Base-by-base conservation (phyloP, 2,329 filamentous ascomycete genomes). In the Aspergillus sp. region DNA sequence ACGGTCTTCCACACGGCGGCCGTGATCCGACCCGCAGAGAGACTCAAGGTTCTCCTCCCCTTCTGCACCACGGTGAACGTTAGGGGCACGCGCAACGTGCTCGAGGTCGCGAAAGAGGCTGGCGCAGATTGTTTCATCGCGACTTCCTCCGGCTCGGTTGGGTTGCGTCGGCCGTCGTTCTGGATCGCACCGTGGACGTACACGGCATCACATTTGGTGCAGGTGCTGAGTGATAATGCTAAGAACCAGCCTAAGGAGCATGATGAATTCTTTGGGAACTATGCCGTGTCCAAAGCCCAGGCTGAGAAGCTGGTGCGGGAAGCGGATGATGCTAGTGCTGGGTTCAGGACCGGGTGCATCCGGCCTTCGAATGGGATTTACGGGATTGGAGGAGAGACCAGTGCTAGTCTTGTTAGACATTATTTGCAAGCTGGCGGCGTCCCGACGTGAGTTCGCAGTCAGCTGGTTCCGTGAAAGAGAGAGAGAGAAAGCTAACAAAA, bases 1-100 rank as follows among this genome's bases (percentile, higher is more conserved):
- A 79, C 77, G 1, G 77, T 81, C 9, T 79, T 77, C 55, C 78
- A 81, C 62, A 79, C 73, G 0, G 78, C 77, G 2, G 78, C 77
- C 1, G 66, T 72, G 4, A 79, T 81, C 48, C 66, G 75, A 7
- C 70, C 75, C 0, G 69, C 66, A 10, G 77, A 80, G 46, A 71
- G 77, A 5, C 66, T 69, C 43, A 55, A 58, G 41, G 59, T 67
- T 30, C 64, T 74, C 30, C 76, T 79, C 51, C 58, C 65, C 27
- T 69, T 71, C 28, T 69, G 69, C 45, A 67, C 67, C 42, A 60
- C 65, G 12, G 74, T 79, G 45, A 81, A 81, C 50, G 66, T 78
- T 27, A 58, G 55, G 6, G 78, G 77, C 6, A 75, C 76, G 2
- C 60, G 61, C 12, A 73, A 78, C 52, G 68, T 78, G 0, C 57